Evolutionary conservation across 2,329 filamentous ascomycete genomes (phyloP).

Genomic region (Periconia sp.): DNA sequence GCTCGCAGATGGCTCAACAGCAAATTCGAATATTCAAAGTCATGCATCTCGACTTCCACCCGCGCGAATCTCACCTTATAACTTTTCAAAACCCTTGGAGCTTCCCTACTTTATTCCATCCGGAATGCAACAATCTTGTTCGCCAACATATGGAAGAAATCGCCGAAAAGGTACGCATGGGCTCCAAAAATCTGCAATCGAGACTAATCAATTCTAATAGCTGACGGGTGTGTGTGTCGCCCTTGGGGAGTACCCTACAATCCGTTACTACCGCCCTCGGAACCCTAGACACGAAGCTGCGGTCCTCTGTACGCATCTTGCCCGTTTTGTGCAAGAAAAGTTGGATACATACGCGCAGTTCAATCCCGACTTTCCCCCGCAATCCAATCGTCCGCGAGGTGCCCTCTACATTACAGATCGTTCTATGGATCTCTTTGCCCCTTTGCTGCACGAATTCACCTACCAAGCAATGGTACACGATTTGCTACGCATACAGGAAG

Average conservation of each 20-base stretch:
- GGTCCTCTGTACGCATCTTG: conserved; percentile 84
- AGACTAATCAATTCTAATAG: conserved; percentile 45
- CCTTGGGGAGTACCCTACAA: conserved; percentile 89
- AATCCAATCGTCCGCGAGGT: conserved; percentile 74
- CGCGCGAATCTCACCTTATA: conserved; percentile 85
- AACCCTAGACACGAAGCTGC: conserved; percentile 80
- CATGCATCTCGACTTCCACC: conserved; percentile 84
- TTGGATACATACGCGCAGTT: conserved; percentile 85
- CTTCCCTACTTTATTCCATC: conserved; percentile 90
- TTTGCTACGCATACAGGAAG: conserved; percentile 82
- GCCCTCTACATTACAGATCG: conserved; percentile 86
- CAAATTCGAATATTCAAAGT: conserved; percentile 80
- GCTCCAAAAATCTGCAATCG: conserved; percentile 1
- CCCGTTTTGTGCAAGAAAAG: conserved; percentile 87
- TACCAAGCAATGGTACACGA: conserved; percentile 99
- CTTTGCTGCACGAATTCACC: conserved; percentile 91
- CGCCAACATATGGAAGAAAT: conserved; percentile 79
- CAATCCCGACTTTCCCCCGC: conserved; percentile 81
- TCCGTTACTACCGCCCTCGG: conserved; percentile 83
- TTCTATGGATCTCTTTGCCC: conserved; percentile 88
- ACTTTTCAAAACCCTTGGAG: conserved; percentile 95
- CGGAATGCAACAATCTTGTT: conserved; percentile 82
- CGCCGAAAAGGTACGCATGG: conserved; percentile 73
- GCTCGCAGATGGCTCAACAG: conserved; percentile 67
- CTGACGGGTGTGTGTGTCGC: conserved; percentile 86